Base-by-base conservation (phyloP, 1,139 yeast species). In the Candida pseudoviswanathii region DNA sequence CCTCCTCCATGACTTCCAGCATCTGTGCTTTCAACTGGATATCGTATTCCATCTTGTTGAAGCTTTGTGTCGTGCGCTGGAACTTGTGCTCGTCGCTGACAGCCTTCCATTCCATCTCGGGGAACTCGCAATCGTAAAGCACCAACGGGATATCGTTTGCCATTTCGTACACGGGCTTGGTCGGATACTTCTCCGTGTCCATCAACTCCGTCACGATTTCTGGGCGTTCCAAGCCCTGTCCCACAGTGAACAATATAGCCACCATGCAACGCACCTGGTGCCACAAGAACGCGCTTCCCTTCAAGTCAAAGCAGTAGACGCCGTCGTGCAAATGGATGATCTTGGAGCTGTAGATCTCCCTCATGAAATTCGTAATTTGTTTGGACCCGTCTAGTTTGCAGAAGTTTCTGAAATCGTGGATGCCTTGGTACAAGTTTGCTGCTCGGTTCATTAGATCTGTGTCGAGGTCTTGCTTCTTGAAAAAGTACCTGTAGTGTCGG, bases 211-310 rank as follows among this genome's bases (percentile, higher is more conserved):
- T 65, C 1, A 95, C 73, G 1, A 91, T 64, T 0, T 68, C 63
- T 0, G 89, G 85, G 0, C 65, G 53, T 66, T 95, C 99, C 29
- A 82, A 75, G 16, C 74, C 75, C 65, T 91, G 97, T 1, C 97
- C 99, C 4, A 92, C 83, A 26, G 86, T 68, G 49, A 95, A 82
- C 47, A 95, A 66, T 5, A 89, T 75, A 0, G 96, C 96, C 70
- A 91, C 82, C 96, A 95, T 94, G 58, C 96, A 91, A 47, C 99
- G 80, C 24, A 95, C 99, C 66, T 95, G 99, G 64, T 95, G 98
- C 99, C 99, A 95, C 51, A 95, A 71, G 59, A 95, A 95, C 5
- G 99, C 99, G 2, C 89, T 75, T 0, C 99, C 99, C 55, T 81
- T 78, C 47, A 94, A 71, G 63, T 91, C 92, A 64, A 94, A 85